Evolutionary conservation across 257 asterid species (phyloP), one percentile per base, ranked within the genome.

Genomic region (Nicotiana knightiana): DNA sequence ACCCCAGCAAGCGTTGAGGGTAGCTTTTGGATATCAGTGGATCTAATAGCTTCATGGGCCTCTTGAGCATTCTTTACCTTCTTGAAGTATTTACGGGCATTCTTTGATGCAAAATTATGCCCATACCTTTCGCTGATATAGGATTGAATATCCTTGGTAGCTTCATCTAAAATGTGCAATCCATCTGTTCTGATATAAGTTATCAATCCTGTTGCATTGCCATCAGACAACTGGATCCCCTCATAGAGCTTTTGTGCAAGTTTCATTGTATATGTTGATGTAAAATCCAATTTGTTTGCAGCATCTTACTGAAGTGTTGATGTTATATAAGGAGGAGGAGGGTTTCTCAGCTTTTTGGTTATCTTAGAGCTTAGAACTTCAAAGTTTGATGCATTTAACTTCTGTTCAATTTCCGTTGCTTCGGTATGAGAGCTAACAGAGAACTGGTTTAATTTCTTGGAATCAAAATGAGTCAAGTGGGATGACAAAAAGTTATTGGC

Each of bases 131-230:
- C 94, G 32, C 68, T 43, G 32, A 94, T 88, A 58, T 90, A 91
- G 71, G 91, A 89, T 66, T 87, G 97, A 82, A 94, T 91, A 84
- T 86, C 94, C 86, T 87, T 88, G 28, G 94, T 91, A 64, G 97
- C 97, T 84, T 89, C 96, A 86, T 92, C 97, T 32, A 97, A 94
- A 82, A 96, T 83, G 87, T 91, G 94, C 67, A 93, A 81, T 65
- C 99, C 99, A 90, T 96, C 98, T 54, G 98, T 96, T 89, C 97
- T 90, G 93, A 93, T 94, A 86, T 96, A 94, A 67, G 99, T 96
- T 77, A 94, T 93, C 75, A 96, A 82, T 39, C 99, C 99, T 15
- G 93, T 88, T 55, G 96, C 86, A 85, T 88, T 83, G 21, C 96
- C 97, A 85, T 88, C 90, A 3, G 97, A 89, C 58, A 94, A 83